Base-by-base conservation (phyloP, 495 filamentous ascomycete genomes). In the Trichoderma asperelloides region DNA sequence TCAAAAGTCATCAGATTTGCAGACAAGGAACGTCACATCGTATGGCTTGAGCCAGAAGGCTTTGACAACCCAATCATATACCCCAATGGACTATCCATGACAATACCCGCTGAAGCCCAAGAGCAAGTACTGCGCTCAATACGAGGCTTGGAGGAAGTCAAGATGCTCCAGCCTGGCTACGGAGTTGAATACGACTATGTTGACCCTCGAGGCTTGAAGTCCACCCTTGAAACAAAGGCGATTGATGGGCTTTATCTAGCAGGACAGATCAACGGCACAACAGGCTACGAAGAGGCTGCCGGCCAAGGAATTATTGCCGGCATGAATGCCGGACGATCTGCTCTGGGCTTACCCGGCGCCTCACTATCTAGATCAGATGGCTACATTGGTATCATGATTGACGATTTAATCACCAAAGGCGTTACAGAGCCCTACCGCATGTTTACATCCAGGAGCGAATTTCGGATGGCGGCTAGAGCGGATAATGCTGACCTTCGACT, bases 131-230 rank as follows among this genome's bases (percentile, higher is more conserved):
- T 98, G 13, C 89, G 86, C 65, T 96, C 91, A 0, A 88, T 98
- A 66, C 83, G 77, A 21, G 95, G 95, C 15, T 86, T 98, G 28
- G 93, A 97, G 74, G 87, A 96, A 69, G 92, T 91, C 3, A 86
- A 78, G 57, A 98, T 98, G 96, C 88, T 96, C 5, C 96, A 98
- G 73, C 88, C 95, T 2, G 95, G 95, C 63, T 98, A 98, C 74
- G 95, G 95, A 60, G 95, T 98, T 8, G 95, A 98, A 78, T 98
- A 98, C 76, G 95, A 98, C 80, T 98, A 98, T 76, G 90, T 98
- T 12, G 95, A 98, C 74, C 96, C 95, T 11, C 90, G 95, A 65
- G 89, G 87, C 72, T 81, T 98, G 11, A 88, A 87, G 69, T 86
- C 90, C 25, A 93, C 95, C 0, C 86, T 98, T 11, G 96, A 98